Percentiles rank a stretch among this genome's conserved stretches.
These are phyloP conservation scores for Esteya vermicola DNA, from an alignment of 2,329 filamentous ascomycete species.

Conservation along the genomic window DNA sequence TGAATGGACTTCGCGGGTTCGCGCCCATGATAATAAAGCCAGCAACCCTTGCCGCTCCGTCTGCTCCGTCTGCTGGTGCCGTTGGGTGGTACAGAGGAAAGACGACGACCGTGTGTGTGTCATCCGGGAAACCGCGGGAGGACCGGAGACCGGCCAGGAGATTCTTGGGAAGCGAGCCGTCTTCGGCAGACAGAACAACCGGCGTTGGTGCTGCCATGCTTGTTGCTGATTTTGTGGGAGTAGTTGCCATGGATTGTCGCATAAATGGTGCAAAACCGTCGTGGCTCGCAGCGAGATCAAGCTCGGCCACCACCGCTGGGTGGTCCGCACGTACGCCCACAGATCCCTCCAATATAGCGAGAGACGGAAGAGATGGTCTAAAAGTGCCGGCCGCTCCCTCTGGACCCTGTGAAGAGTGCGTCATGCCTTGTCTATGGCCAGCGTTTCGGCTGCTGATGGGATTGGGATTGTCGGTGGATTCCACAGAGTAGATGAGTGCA, in stretches of 20 bases:
- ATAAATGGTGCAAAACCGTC: constrained; percentile 67
- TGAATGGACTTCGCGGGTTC: constrained; percentile 65
- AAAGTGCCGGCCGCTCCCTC: no score
- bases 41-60: constrained; percentile 32
- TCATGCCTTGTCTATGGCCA: no score
- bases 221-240: constrained; percentile 10
- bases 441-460: no score
- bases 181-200: constrained; percentile 51
- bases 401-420: no score
- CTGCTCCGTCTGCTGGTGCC: constrained; percentile 15
- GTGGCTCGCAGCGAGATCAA: constrained; percentile 56
- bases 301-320: constrained; percentile 37
- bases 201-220: constrained; percentile 25
- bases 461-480: no score
- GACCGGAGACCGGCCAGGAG: constrained; percentile 47
- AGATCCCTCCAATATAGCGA: constrained; percentile 56
- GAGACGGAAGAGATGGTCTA: constrained; percentile 28
- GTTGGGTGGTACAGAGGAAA: constrained; percentile 68
- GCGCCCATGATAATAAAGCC: constrained; percentile 69
- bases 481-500: constrained; percentile 60
- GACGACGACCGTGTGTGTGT: constrained; percentile 56
- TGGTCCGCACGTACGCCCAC: constrained; percentile 56
- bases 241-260: constrained; percentile 55
- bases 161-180: constrained; percentile 47
- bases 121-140: constrained; percentile 56